Conservation (phyloP, 2,329 filamentous ascomycete species). For the Alternaria atra region DNA sequence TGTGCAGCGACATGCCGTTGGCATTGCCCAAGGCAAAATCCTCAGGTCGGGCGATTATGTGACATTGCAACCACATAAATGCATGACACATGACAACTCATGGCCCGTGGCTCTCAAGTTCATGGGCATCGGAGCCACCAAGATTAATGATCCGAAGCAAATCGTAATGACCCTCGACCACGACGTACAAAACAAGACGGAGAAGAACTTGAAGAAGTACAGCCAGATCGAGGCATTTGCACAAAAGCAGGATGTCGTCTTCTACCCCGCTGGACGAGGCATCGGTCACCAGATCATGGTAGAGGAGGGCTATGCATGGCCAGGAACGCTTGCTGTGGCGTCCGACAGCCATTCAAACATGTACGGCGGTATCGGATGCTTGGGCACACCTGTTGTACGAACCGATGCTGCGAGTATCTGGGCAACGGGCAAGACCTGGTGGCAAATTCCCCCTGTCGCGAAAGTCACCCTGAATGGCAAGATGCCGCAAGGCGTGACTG, state of each 20-base stretch:
- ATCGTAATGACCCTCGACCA: conserved; percentile 87
- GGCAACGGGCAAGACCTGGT: conserved; percentile 86
- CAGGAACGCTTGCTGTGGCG: conserved; percentile 82
- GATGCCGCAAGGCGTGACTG: conserved; percentile 81
- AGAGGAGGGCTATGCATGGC: conserved; percentile 86
- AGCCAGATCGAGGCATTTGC: conserved; percentile 83
- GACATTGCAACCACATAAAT: conserved; percentile 73
- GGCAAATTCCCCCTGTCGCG: conserved; percentile 84
- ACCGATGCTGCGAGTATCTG: conserved; percentile 89
- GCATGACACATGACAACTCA: conserved; percentile 89
- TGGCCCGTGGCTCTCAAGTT: conserved; percentile 81
- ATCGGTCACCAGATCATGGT: conserved; percentile 95
- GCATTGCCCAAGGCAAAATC: conserved; percentile 75
- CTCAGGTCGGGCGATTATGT: conserved; percentile 87
- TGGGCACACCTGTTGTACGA: conserved; percentile 83
- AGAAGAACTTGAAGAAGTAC: conserved; percentile 85
- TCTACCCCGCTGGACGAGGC: conserved; percentile 78
- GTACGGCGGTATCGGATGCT: conserved; percentile 80
- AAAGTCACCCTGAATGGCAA: conserved; percentile 80
- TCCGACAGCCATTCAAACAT: conserved; percentile 81
- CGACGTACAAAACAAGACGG: conserved; percentile 84
- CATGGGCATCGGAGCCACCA: conserved; percentile 80
- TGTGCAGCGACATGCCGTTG: conserved; percentile 81
- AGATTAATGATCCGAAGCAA: conserved; percentile 75
- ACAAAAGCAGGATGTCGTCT: conserved; percentile 75